A percentile compares a stretch with the other conserved stretches of the same genome.
These are phyloP conservation scores for Solanum gandarillasii DNA, from an alignment of 257 asterid genomes.

Conservation along the genomic window DNA sequence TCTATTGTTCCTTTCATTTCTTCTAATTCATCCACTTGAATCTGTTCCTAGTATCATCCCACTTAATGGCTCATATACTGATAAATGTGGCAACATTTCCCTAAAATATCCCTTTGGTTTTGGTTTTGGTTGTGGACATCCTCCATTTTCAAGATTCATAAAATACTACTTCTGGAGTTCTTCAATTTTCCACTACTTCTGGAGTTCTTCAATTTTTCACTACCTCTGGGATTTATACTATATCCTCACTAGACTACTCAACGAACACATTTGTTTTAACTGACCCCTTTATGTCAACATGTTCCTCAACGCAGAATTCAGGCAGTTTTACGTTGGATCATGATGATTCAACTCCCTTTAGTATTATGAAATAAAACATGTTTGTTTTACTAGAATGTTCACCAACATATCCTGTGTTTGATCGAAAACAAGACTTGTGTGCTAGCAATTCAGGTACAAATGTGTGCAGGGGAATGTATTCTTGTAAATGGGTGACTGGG, in stretches of 20 bases:
- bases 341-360: too few relatives aligned
- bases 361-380: too few relatives aligned
- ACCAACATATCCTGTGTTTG: too few relatives aligned
- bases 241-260: slow-evolving; percentile 47
- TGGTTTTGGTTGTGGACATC: slow-evolving; percentile 56
- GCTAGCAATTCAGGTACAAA: too few relatives aligned
- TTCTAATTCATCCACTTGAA: slow-evolving; percentile 9
- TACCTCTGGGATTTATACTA: slow-evolving; percentile 26
- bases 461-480: too few relatives aligned
- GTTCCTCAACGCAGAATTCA: too few relatives aligned
- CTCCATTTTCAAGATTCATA: slow-evolving; percentile 34
- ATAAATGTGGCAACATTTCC: slow-evolving; percentile 29
- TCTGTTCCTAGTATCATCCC: slow-evolving; percentile 37
- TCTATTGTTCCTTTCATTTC: not conserved
- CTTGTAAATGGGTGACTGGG: too few relatives aligned
- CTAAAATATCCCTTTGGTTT: slow-evolving; percentile 53
- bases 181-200: too few relatives aligned
- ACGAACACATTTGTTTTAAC: slow-evolving; percentile 8
- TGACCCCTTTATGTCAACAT: too few relatives aligned
- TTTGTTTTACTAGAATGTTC: too few relatives aligned
- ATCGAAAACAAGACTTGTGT: too few relatives aligned
- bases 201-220: slow-evolving; percentile 28
- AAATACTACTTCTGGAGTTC: slow-evolving; percentile 8
- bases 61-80: slow-evolving; percentile 27
- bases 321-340: not conserved